phyloP scores from a whole-genome alignment of 1,284 basidiomycete genomes.

The Mycena citricolor region DNA sequence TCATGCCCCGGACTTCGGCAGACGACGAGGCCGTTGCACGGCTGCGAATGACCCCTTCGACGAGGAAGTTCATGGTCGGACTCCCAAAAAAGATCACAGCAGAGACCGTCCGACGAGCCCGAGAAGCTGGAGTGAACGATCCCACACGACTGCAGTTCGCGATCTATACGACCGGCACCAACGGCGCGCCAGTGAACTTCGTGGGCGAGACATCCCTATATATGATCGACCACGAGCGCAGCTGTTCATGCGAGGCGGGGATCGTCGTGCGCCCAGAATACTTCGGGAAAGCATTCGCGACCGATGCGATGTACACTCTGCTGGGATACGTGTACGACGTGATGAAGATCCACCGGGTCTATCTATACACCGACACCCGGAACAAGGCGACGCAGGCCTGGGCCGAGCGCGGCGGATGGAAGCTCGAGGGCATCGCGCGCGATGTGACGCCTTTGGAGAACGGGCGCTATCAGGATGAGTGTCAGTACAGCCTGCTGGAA shows the following conservation, averaged over 20 bases:
- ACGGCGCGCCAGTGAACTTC: too few relatives aligned
- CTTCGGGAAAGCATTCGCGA: conserved; percentile 37
- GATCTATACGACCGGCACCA: conserved; percentile 28
- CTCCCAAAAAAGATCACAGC: conserved; percentile 35
- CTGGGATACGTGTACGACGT: conserved; percentile 41
- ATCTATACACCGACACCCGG: too few relatives aligned
- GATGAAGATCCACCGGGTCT: conserved; percentile 38
- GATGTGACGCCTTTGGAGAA: too few relatives aligned
- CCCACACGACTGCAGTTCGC: conserved; percentile 35
- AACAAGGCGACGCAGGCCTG: too few relatives aligned
- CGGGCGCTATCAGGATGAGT: too few relatives aligned
- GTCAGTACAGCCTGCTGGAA: too few relatives aligned
- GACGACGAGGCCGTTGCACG: conserved; percentile 37
- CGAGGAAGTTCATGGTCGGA: conserved; percentile 36
- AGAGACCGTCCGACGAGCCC: conserved; percentile 34
- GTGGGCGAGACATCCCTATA: conserved; percentile 38
- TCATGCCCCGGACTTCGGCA: conserved; percentile 34
- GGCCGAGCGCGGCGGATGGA: too few relatives aligned
- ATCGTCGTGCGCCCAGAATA: conserved; percentile 38
- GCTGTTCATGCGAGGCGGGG: conserved; percentile 39
- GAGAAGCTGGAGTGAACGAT: conserved; percentile 37
- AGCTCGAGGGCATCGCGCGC: too few relatives aligned
- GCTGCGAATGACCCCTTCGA: conserved; percentile 38
- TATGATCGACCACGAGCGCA: conserved; percentile 34
- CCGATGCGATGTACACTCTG: conserved; percentile 39